Base-by-base conservation (phyloP, 345 rosid genomes). In the Lepidium aucheri region DNA sequence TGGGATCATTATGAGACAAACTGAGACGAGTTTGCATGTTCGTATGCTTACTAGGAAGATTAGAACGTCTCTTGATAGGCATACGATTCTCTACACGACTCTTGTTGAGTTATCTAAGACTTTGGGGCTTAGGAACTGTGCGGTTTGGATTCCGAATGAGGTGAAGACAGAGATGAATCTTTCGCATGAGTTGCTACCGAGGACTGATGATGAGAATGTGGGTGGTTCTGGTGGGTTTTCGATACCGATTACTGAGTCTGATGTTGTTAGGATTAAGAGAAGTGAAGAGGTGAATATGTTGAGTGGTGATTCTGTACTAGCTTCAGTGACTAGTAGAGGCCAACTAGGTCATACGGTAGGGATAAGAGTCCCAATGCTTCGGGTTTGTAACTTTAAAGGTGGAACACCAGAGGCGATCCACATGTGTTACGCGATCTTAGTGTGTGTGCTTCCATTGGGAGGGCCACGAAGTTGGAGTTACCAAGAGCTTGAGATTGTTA, bases 41-140 rank as follows among this genome's bases (percentile, higher is more conserved):
- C 83, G 98, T 43, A 92, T 92, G 98, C 96, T 92, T 17, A 92
- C 96, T 4, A 90, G 67, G 30, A 96, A 89, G 85, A 92, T 92
- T 54, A 78, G 98, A 13, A 92, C 87, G 54, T 86, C 94, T 0
- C 78, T 92, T 12, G 94, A 92, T 67, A 75, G 91, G n/a, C 98
- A 90, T 60, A 90, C 82, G 0, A 85, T 92, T 38, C 75, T 92
- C 38, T 32, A 90, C 68, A 92, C 98, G 0, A 92, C 98, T 7
- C 78, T 92, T 74, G 96, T 90, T 7, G 97, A 92, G 86, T 64
- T 92, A 28, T 83, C 96, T 0, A 87, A 90, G 83, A 90, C 96
- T 12, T 33, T 92, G 56, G 88, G 74, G 41, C 80, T 92, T 61
- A 93, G 81, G 74, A 92, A 85, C 53, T 92, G 98, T 46, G 97